phyloP scores from a whole-genome alignment of 352 stramenopile genomes.

The Pythium inflatum region DNA sequence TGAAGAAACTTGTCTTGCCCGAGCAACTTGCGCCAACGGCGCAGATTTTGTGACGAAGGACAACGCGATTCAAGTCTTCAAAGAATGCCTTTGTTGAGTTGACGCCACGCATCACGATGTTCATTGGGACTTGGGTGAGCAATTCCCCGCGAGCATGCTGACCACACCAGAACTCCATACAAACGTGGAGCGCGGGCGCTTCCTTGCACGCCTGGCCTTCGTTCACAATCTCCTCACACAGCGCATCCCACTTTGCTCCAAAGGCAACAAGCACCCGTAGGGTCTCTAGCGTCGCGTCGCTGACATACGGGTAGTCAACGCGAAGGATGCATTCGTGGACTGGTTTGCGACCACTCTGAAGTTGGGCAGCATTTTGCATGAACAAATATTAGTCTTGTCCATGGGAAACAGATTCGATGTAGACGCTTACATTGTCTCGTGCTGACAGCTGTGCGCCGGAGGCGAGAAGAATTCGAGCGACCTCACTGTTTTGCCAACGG shows the following conservation, averaged over 20 bases:
- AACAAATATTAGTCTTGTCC: too few relatives aligned
- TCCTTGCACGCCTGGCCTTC: neutral
- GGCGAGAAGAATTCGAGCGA: too few relatives aligned
- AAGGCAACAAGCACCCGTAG: neutral
- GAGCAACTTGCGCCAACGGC: constrained; percentile 29
- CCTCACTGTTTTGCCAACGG: too few relatives aligned
- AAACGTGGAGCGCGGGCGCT: neutral
- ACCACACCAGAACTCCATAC: neutral
- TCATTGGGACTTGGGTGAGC: neutral
- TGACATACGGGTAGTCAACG: too few relatives aligned
- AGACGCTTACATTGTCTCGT: too few relatives aligned
- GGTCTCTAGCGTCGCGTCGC: neutral
- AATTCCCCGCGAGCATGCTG: neutral
- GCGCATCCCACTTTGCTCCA: neutral
- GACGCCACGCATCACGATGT: neutral
- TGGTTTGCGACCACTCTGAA: too few relatives aligned
- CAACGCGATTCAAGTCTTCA: neutral
- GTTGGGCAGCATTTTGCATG: too few relatives aligned
- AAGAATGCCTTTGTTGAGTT: neutral
- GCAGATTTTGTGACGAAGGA: constrained; percentile 30
- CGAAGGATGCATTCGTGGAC: too few relatives aligned
- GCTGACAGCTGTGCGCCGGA: too few relatives aligned
- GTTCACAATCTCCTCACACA: neutral
- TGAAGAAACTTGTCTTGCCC: constrained; percentile 42
- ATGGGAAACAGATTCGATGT: too few relatives aligned